phyloP scores from a whole-genome alignment of 2,329 filamentous ascomycete genomes.

The Penicillium sp. region DNA sequence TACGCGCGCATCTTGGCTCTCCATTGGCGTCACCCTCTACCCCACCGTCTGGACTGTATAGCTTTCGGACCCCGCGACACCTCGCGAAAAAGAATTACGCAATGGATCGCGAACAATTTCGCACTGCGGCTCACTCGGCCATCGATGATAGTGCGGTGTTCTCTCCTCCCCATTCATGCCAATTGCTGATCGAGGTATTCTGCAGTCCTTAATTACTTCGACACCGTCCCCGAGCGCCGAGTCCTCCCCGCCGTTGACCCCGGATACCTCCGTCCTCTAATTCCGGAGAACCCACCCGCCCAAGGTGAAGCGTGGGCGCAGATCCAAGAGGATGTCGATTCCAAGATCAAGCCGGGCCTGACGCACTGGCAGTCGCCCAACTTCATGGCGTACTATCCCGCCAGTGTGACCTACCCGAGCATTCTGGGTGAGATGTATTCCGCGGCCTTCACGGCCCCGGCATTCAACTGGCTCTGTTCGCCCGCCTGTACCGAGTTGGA shows the following conservation, averaged over 20 bases:
- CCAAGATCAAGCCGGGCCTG: slow-evolving; percentile 84
- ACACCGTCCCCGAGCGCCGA: slow-evolving; percentile 65
- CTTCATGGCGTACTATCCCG: slow-evolving; percentile 95
- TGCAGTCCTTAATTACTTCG: slow-evolving; percentile 79
- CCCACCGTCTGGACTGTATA: background rate
- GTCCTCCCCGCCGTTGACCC: slow-evolving; percentile 78
- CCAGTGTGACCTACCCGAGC: slow-evolving; percentile 73
- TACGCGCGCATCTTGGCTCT: no score
- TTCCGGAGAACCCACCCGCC: slow-evolving; percentile 67
- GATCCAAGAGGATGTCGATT: slow-evolving; percentile 80
- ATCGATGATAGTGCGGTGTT: slow-evolving; percentile 73
- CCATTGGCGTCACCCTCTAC: no score
- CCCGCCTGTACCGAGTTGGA: slow-evolving; percentile 91
- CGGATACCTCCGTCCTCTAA: slow-evolving; percentile 77
- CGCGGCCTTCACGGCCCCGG: slow-evolving; percentile 80
- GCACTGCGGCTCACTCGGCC: slow-evolving; percentile 70
- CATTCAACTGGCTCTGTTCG: slow-evolving; percentile 96
- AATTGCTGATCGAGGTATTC: background rate
- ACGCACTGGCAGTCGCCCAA: slow-evolving; percentile 94
- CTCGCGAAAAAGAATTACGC: background rate
- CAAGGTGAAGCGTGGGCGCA: slow-evolving; percentile 68
- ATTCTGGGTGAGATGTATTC: slow-evolving; percentile 93
- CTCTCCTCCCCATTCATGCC: background rate
- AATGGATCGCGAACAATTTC: slow-evolving; percentile 81
- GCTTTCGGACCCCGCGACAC: background rate